Base-by-base conservation (phyloP, 768 basidiomycete species). In the Trametes elegans region DNA sequence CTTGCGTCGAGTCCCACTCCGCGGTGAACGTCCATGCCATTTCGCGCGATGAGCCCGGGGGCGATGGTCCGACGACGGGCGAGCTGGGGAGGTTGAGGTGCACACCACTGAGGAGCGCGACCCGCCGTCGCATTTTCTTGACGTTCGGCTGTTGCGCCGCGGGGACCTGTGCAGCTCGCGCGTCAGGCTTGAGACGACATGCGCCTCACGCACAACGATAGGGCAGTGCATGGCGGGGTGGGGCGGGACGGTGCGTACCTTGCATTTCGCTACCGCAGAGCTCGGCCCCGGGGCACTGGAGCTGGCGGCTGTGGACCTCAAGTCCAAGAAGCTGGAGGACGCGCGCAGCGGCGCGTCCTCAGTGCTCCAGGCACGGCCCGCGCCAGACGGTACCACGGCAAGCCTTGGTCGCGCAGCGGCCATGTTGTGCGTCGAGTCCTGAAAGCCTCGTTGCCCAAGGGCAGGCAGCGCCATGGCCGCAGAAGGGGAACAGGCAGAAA, bases 401-500 rank as follows among this genome's bases (percentile, higher is more conserved):
- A 63, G 57, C 58, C 62, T 60, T 58, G 67, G 62, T 58, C 67
- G 67, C 67, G 64, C 67, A 59, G 67, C 67, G 65, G 62, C 64
- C 63, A 68, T 59, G 49, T 62, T 60, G 46, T 28, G 42, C 26
- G 61, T 51, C 36, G 65, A 64, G 43, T 64, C 61, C 60, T 66
- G 58, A 49, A 59, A 57, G 29, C 64, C 62, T 58, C 62, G 60
- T 54, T 57, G 58, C 48, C 57, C 52, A 40, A 40, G 41, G 43
- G 58, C 50, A 26, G 62, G 48, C 21, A 45, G 61, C 50, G 63
- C 57, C 62, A 63, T 64, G 46, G 47, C 58, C 63, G 54, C 51
- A 54, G 49, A 46, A 48, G 49, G 46, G 32, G 48, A 26, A 31
- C 38, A 47, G 42, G 36, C 41, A 36, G 55, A 50, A 50, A 5